These are phyloP conservation scores for Flaveria floridana DNA, from an alignment of 140 eudicot genomes.

Conservation along the genomic window DNA sequence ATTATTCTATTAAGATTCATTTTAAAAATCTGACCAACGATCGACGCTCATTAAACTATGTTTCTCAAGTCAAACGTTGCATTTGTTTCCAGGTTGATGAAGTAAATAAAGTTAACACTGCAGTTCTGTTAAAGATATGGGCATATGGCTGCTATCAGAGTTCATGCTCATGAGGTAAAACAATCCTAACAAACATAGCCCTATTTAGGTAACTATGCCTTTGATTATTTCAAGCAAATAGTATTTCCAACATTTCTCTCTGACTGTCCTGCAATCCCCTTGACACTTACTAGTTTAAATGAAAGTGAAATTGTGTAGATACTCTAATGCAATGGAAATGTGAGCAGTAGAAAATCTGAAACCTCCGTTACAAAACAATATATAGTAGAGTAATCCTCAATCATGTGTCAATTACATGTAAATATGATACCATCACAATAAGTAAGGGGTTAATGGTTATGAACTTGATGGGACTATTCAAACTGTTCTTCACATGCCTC, in stretches of 20 bases:
- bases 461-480: background rate
- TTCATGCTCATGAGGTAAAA: background rate
- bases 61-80: too few relatives aligned
- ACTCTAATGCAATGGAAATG: background rate
- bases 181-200: background rate
- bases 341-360: too few relatives aligned
- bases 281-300: background rate
- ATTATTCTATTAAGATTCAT: too few relatives aligned
- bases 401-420: background rate
- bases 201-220: background rate
- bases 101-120: constrained; percentile 4
- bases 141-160: background rate
- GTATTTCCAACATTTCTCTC: background rate
- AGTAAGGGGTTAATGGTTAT: background rate
- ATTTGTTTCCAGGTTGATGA: background rate
- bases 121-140: background rate
- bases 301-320: background rate
- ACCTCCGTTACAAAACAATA: too few relatives aligned
- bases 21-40: too few relatives aligned
- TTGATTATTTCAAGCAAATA: background rate
- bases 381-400: too few relatives aligned
- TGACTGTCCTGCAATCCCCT: background rate
- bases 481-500: background rate
- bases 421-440: background rate
- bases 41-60: too few relatives aligned